Evolutionary conservation across 441 rosid species (phyloP).

Genomic region (Isatis lusitanica): DNA sequence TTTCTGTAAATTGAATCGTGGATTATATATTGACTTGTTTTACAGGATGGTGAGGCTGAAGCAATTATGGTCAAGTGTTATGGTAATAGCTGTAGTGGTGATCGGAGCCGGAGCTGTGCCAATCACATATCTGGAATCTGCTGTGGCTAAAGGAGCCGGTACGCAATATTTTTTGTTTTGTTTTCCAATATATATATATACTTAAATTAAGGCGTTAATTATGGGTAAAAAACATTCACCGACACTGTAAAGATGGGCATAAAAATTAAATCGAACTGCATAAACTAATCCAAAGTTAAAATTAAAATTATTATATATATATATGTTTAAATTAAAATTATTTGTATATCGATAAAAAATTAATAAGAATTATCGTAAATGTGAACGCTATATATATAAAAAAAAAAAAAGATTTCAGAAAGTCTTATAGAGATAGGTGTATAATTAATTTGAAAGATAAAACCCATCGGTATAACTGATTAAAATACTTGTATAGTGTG

Average conservation of each 20-base stretch:
- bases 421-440: not conserved
- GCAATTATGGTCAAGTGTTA: conserved; percentile 29
- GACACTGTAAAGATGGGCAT: not conserved
- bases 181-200: not conserved
- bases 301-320: not conserved
- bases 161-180: not conserved
- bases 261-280: too few species aligned
- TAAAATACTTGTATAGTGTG: conserved; percentile 46
- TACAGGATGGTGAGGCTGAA: conserved; percentile 27
- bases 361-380: too few species aligned
- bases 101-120: conserved; percentile 42
- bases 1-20: not conserved
- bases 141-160: conserved; percentile 90
- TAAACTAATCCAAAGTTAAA: not conserved
- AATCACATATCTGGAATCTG: conserved; percentile 65
- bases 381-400: too few species aligned
- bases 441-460: not conserved
- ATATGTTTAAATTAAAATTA: not conserved
- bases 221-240: not conserved
- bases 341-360: not conserved
- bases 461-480: not conserved
- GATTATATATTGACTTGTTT: not conserved
- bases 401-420: too few species aligned
- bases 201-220: not conserved
- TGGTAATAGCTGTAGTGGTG: conserved; percentile 29